These are phyloP conservation scores for Stevia rebaudiana DNA, from an alignment of 140 eudicot species.

Conservation along the genomic window DNA sequence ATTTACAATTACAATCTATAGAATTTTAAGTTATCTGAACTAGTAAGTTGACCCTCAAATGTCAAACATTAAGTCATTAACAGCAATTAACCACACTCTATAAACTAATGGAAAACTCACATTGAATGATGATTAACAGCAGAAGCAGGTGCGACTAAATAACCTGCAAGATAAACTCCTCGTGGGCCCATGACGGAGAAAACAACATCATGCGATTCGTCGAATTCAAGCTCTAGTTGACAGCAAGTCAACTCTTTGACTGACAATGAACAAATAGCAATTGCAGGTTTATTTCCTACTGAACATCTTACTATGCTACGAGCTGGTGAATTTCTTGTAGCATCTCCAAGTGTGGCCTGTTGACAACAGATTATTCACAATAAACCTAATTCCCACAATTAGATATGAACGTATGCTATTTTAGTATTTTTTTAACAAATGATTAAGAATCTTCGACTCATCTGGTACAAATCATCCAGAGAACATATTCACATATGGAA, in stretches of 20 bases:
- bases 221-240: constrained; percentile 35
- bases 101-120: constrained; percentile 3
- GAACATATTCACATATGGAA: neutral
- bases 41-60: neutral
- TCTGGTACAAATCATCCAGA: neutral
- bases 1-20: neutral
- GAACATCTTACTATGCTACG: constrained; percentile 27
- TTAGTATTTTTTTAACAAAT: neutral
- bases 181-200: constrained; percentile 30
- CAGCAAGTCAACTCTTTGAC: constrained; percentile 24
- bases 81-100: neutral
- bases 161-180: constrained; percentile 32
- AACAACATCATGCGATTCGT: constrained; percentile 28
- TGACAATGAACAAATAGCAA: constrained; percentile 25
- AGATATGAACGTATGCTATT: neutral
- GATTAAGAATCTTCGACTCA: neutral
- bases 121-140: neutral
- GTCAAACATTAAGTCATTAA: neutral
- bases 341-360: constrained; percentile 36
- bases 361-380: neutral
- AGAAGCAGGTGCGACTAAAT: constrained; percentile 10
- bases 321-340: constrained; percentile 26
- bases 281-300: constrained; percentile 26
- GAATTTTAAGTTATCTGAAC: neutral
- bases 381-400: neutral